Conservation (phyloP, 805 yeast genomes). For the Vanderwaltozyma yarrowii region DNA sequence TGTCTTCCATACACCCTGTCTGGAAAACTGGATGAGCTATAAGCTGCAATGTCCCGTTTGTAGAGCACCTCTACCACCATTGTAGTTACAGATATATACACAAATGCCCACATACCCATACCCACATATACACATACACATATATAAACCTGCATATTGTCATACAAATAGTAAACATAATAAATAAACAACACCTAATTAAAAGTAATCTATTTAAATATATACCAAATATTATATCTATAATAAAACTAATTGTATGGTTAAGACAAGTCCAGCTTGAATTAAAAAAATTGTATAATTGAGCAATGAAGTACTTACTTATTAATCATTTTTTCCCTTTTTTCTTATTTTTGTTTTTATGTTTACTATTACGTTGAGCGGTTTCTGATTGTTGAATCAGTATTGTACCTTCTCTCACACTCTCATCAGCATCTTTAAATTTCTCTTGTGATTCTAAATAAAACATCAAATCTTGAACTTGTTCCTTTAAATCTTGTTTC, state of each 20-base stretch:
- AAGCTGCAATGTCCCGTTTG: slow-evolving; percentile 93
- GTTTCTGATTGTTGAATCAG: slow-evolving; percentile 29
- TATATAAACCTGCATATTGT: too few species aligned
- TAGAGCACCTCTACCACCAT: slow-evolving; percentile 74
- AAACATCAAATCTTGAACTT: slow-evolving; percentile 71
- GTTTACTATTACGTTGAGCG: neutral
- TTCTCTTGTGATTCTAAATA: slow-evolving; percentile 64
- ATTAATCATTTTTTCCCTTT: neutral
- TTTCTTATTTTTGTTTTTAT: slow-evolving; percentile 1
- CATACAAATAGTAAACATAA: too few species aligned
- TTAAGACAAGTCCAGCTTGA: too few species aligned
- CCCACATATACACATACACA: too few species aligned
- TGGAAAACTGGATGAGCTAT: slow-evolving; percentile 89
- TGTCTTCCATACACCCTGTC: slow-evolving; percentile 79
- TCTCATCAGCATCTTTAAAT: slow-evolving; percentile 60
- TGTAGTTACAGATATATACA: slow-evolving; percentile 28
- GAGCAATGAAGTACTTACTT: too few species aligned
- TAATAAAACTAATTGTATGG: too few species aligned
- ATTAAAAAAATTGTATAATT: too few species aligned
- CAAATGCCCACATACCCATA: too few species aligned
- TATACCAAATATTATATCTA: too few species aligned
- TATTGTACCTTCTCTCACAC: slow-evolving; percentile 60
- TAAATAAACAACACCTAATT: too few species aligned
- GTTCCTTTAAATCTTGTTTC: slow-evolving; percentile 46
- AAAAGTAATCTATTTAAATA: too few species aligned